Evolutionary conservation across 176 grass and related monocot species (phyloP).

Genomic region (Tillandsia fasciculata): DNA sequence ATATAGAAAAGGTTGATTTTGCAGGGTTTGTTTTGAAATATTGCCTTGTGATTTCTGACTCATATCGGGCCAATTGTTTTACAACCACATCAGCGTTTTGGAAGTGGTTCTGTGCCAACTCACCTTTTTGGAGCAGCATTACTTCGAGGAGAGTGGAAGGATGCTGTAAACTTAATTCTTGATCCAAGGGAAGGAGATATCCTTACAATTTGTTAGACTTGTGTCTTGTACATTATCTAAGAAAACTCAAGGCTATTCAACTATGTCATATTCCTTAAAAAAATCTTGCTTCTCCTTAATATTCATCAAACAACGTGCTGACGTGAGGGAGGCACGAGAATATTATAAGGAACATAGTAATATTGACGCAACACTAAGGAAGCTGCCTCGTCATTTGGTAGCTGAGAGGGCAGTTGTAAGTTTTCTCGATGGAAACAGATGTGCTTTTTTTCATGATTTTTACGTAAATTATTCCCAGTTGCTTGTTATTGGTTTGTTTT

Average conservation of each 20-base stretch:
- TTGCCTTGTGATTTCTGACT: background rate
- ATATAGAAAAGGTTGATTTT: no score
- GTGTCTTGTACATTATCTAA: constrained; percentile 6
- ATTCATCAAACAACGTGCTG: constrained; percentile 50
- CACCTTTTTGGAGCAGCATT: constrained; percentile 79
- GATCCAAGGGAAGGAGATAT: constrained; percentile 99
- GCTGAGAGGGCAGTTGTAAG: constrained; percentile 94
- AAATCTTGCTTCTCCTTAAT: constrained; percentile 47
- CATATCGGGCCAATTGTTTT: background rate
- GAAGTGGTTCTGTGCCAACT: constrained; percentile 94
- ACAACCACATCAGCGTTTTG: constrained; percentile 55
- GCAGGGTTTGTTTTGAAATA: background rate
- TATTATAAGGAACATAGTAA: constrained; percentile 77
- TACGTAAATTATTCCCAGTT: background rate
- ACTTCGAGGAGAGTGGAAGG: constrained; percentile 93
- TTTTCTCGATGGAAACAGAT: background rate
- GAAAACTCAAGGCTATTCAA: constrained; percentile 2
- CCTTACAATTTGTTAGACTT: constrained; percentile 32
- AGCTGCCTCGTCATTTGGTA: constrained; percentile 67
- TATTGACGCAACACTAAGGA: constrained; percentile 70
- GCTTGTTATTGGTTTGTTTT: constrained; percentile 6
- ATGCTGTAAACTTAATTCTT: constrained; percentile 77
- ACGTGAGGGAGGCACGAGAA: constrained; percentile 68
- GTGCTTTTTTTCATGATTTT: no score
- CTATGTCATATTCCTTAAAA: constrained; percentile 24